phyloP scores from a whole-genome alignment of 2,329 filamentous ascomycete species.

The Zasmidium angulare region DNA sequence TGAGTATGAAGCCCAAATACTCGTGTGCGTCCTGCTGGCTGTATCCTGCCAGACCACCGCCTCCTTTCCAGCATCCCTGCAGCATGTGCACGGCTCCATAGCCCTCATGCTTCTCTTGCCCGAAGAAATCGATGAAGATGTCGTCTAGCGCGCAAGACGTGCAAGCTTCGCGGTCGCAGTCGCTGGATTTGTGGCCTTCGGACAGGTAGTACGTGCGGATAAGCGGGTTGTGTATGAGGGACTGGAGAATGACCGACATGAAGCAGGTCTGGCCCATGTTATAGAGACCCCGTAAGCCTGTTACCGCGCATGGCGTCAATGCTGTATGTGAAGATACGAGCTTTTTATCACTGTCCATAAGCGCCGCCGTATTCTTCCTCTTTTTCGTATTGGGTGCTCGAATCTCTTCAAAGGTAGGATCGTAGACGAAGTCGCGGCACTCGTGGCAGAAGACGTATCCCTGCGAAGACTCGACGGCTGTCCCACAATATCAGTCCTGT shows the following conservation, averaged over 20 bases:
- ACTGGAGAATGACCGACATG: constrained; percentile 93
- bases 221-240: constrained; percentile 88
- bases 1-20: constrained; percentile 92
- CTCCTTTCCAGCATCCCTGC: constrained; percentile 82
- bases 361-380: constrained; percentile 53
- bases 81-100: constrained; percentile 89
- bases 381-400: constrained; percentile 64
- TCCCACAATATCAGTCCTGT: constrained; percentile 27
- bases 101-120: constrained; percentile 77
- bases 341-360: constrained; percentile 61
- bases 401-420: constrained; percentile 75
- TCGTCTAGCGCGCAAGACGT: constrained; percentile 62
- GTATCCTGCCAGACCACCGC: constrained; percentile 71
- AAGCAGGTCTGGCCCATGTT: constrained; percentile 99
- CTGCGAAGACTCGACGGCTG: constrained; percentile 75
- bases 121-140: constrained; percentile 64
- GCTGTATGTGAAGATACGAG: constrained; percentile 78
- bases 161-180: constrained; percentile 63
- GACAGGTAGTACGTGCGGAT: constrained; percentile 89
- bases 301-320: constrained; percentile 78
- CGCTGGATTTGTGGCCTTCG: constrained; percentile 78
- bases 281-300: constrained; percentile 86
- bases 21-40: constrained; percentile 97
- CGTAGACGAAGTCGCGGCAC: constrained; percentile 80
- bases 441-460: constrained; percentile 77